A percentile compares a stretch with the other conserved stretches of the same genome.
Evolutionary conservation across 305 asterid genomes (phyloP).

Genomic region (Withania somnifera): DNA sequence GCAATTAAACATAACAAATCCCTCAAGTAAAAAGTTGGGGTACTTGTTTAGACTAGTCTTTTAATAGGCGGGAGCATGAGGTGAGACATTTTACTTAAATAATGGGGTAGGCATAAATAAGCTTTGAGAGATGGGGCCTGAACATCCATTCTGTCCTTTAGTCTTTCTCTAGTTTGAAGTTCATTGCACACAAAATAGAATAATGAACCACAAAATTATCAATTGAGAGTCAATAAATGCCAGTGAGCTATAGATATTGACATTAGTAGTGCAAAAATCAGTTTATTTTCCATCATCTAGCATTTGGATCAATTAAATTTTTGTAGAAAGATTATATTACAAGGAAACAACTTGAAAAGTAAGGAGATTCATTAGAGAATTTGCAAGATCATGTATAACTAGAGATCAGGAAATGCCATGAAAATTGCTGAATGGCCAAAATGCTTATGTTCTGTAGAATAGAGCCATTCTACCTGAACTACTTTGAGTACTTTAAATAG

Average conservation of each 20-base stretch:
- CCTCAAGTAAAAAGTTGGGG: background rate
- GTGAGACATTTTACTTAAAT: background rate
- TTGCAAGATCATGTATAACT: background rate
- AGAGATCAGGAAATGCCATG: slow-evolving; percentile 5
- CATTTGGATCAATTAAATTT: background rate
- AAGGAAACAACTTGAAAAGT: background rate
- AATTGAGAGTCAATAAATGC: background rate
- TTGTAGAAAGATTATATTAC: background rate
- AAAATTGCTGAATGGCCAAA: background rate
- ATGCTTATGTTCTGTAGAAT: background rate
- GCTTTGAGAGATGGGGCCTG: background rate
- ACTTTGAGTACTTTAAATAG: background rate
- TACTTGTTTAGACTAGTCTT: background rate
- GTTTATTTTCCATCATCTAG: background rate
- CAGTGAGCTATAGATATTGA: background rate
- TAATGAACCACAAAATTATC: background rate
- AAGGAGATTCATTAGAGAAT: background rate
- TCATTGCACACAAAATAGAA: background rate
- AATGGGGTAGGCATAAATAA: background rate
- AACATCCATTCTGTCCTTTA: background rate
- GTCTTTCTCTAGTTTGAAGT: background rate
- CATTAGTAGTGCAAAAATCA: background rate
- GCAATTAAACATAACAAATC: background rate
- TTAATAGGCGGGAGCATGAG: background rate
- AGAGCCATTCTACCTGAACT: background rate